phyloP scores from a whole-genome alignment of 208 protist species.

The Jaenimonas drosophilae region DNA sequence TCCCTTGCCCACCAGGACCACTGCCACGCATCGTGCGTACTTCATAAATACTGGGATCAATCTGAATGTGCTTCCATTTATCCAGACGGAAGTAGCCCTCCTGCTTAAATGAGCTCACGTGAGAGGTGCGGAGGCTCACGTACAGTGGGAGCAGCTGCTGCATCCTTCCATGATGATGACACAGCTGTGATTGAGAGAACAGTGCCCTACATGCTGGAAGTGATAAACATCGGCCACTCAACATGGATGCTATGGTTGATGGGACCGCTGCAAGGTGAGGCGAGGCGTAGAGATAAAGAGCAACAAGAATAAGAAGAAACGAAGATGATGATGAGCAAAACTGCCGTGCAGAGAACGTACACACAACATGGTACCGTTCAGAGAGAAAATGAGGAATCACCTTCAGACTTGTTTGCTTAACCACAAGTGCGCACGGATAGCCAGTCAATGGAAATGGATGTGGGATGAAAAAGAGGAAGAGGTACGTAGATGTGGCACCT shows the following conservation, averaged over 20 bases:
- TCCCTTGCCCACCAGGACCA: conserved; percentile 74
- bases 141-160: too few relatives aligned
- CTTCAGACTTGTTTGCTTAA: too few relatives aligned
- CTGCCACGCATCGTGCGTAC: conserved; percentile 52
- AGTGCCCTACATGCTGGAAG: too few relatives aligned
- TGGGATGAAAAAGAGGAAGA: background rate
- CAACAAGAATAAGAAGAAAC: conserved; percentile 6
- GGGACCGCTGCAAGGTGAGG: too few relatives aligned
- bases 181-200: too few relatives aligned
- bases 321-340: background rate
- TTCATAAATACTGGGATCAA: conserved; percentile 41
- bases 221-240: too few relatives aligned
- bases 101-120: conserved; percentile 49
- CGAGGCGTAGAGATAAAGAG: background rate
- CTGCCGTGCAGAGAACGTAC: background rate
- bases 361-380: conserved; percentile 2
- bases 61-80: conserved; percentile 20
- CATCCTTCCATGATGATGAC: background rate
- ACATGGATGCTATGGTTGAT: background rate
- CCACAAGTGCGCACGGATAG: too few relatives aligned
- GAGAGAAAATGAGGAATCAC: too few relatives aligned
- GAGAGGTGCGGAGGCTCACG: conserved; percentile 15
- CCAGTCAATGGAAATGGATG: too few relatives aligned
- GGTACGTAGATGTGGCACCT: too few relatives aligned
- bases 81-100: conserved; percentile 51